phyloP scores from a whole-genome alignment of 2,329 filamentous ascomycete species.

The Xylariaceae sp. region DNA sequence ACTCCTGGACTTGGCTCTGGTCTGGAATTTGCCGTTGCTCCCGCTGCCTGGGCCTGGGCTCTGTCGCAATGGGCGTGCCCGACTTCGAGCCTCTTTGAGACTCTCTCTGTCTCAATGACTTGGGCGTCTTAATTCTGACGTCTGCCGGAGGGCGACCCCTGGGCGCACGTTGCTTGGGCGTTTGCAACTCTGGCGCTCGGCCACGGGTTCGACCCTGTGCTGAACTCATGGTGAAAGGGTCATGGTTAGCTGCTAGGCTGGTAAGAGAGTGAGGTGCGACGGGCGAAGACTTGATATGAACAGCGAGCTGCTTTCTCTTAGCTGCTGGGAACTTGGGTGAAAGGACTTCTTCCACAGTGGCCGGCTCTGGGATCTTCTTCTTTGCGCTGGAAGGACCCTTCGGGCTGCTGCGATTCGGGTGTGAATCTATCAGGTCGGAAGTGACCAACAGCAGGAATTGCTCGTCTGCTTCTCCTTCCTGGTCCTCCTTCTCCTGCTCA shows the following conservation, averaged over 20 bases:
- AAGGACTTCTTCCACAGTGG: slow-evolving; percentile 1
- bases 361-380: background rate
- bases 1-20: slow-evolving; percentile 17
- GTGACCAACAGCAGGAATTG: slow-evolving; percentile 1
- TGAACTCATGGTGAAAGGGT: slow-evolving; percentile 2
- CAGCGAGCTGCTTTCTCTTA: slow-evolving; percentile 20
- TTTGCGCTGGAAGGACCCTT: slow-evolving; percentile 3
- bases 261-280: slow-evolving; percentile 17
- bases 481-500: background rate
- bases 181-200: slow-evolving; percentile 8
- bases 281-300: slow-evolving; percentile 27
- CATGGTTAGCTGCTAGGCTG: slow-evolving; percentile 9
- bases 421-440: slow-evolving; percentile 15
- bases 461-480: background rate
- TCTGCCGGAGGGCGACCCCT: slow-evolving; percentile 6
- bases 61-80: slow-evolving; percentile 30
- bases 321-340: slow-evolving; percentile 6
- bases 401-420: background rate
- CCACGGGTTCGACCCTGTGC: slow-evolving; percentile 5
- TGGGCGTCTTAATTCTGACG: slow-evolving; percentile 12
- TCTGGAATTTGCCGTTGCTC: slow-evolving; percentile 8
- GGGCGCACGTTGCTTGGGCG: slow-evolving; percentile 3
- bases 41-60: slow-evolving; percentile 18
- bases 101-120: slow-evolving; percentile 35
- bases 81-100: slow-evolving; percentile 46